A percentile compares a stretch with the other conserved stretches of the same genome.
phyloP scores from a whole-genome alignment of 768 basidiomycete genomes.

The Rhodocollybia butyracea region DNA sequence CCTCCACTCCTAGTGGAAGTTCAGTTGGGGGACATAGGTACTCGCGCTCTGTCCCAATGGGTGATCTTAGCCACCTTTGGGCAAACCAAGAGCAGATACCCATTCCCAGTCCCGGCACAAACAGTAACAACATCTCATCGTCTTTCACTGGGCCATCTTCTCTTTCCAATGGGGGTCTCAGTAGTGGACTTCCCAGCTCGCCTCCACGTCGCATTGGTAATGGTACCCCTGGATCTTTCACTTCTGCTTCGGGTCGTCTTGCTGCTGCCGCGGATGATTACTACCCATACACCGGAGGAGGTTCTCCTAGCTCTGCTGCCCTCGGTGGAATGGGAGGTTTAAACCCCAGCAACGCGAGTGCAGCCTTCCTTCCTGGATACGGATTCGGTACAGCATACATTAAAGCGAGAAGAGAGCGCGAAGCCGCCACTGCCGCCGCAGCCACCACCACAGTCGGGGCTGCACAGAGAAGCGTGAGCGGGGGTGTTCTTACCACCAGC shows the following conservation, averaged over 20 bases:
- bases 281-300: slow-evolving; percentile 29
- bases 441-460: neutral
- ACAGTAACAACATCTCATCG: slow-evolving; percentile 16
- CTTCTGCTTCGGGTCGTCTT: slow-evolving; percentile 31
- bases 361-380: slow-evolving; percentile 74
- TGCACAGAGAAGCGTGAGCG: neutral
- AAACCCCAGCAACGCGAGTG: slow-evolving; percentile 75
- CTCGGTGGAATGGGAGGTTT: slow-evolving; percentile 30
- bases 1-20: slow-evolving; percentile 11
- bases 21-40: slow-evolving; percentile 64
- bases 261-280: slow-evolving; percentile 10
- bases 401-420: slow-evolving; percentile 36
- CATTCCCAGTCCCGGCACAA: neutral
- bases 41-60: slow-evolving; percentile 77
- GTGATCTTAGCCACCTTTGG: slow-evolving; percentile 83
- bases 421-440: slow-evolving; percentile 23
- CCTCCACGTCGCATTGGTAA: slow-evolving; percentile 29
- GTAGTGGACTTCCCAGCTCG: slow-evolving; percentile 29
- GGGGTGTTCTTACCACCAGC: neutral
- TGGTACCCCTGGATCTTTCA: slow-evolving; percentile 43
- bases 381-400: slow-evolving; percentile 66
- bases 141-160: slow-evolving; percentile 20
- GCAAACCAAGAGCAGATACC: slow-evolving; percentile 38
- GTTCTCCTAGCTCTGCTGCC: slow-evolving; percentile 11
- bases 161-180: neutral